Evolutionary conservation across 805 yeast genomes (phyloP), one percentile per base, ranked within the genome.

Genomic region (Lipomyces orientalis): DNA sequence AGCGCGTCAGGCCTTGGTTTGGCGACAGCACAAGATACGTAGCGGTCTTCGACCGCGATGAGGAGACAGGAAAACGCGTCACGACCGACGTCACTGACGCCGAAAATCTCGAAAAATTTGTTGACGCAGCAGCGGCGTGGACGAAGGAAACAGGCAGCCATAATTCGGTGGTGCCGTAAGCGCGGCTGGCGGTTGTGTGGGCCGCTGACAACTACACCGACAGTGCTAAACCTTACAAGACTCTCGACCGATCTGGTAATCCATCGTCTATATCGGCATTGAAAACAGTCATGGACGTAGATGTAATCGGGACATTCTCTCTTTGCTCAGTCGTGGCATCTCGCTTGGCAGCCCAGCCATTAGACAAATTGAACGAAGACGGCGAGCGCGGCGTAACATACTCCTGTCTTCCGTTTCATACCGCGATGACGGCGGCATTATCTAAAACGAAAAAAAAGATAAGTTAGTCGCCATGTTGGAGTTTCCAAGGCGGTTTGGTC

Each of bases 1-100:
- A 67, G 70, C 19, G 65, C 52, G 34, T 65, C 71, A 19, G 68
- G 71, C 16, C 71, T 68, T 57, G 71, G 71, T 4, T 64, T 58
- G 14, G 68, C 64, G 31, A 35, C 71, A 43, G 64, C 60, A n/a
- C 51, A 31, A n/a, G 60, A 14, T 54, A 31, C 31, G 71, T 65
- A 29, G 71, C 71, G 22, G 14, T 68, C 16, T 22, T 68, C 22
- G 71, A 68, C 54, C 66, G 66, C 25, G 55, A 66, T 55, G 37
- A 31, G 5, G 64, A 62, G 16, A 16, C 57, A 3, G 68, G 60
- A 16, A 14, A 2, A 19, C 35, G 19, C 12, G 58, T 46, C 7
- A 43, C 37, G 16, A 62, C 56, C 31, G 71, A 68, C 34, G 68
- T 68, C 37, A 65, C 64, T 14, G 66, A 68, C 58, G 14, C 34